Evolutionary conservation across 1,284 basidiomycete species (phyloP), one percentile per base, ranked within the genome.

Genomic region (Cystobasidium sp.): DNA sequence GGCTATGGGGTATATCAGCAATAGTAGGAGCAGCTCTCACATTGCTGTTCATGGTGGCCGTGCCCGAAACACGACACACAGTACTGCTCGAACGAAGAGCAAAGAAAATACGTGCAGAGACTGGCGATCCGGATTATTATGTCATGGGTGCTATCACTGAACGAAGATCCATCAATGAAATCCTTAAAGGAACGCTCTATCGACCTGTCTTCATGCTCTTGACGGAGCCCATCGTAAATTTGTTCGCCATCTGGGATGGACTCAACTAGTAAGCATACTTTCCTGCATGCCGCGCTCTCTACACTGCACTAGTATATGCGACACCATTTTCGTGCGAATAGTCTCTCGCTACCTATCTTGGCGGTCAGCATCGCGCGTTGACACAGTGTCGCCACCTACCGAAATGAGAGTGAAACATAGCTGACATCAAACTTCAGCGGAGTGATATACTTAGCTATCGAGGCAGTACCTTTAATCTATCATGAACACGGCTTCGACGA

Each of bases 51-150:
- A 3, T 78, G 22, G 24, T 79, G n/a, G 78, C 78, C 4, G 65
- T 76, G 1, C 79, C 75, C 4, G 79, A 80, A 47, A 80, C 79
- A 9, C 76, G 78, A 53, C 53, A 74, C n/a, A 76, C 76, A 1
- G 76, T 79, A 6, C 49, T 80, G 0, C 44, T 79, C 0, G 61
- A 56, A 0, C 10, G 62, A 16, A 56, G 77, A 18, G 78, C 79
- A 0, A 47, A 55, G 4, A 64, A 61, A 16, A 24, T 79, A 1
- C 56, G 78, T 1, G 12, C 47, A 18, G 64, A 74, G 37, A 76
- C 72, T 0, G 78, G 78, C 20, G 75, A 79, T 64, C 56, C 71
- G 0, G 61, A 74, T 22, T 68, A 70, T 24, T 72, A 68, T 51
- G 75, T 73, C 14, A 49, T 73, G 22, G 59, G 61, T 6, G 63